phyloP scores from a whole-genome alignment of 805 yeast species.

The Candida ovalis region DNA sequence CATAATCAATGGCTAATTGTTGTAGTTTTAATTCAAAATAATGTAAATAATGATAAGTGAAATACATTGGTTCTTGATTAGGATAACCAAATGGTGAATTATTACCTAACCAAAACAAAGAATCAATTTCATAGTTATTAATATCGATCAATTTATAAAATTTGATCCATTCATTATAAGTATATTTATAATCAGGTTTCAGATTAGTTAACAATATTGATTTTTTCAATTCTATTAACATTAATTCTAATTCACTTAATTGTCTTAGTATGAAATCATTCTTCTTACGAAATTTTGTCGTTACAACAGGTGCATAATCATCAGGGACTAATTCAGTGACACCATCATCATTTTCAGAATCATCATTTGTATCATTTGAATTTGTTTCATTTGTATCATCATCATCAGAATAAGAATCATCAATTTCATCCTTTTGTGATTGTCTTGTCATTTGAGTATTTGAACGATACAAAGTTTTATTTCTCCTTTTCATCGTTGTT shows the following conservation, averaged over 20 bases:
- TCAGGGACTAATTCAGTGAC: too few species aligned
- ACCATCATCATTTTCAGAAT: too few species aligned
- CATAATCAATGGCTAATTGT: constrained; percentile 25
- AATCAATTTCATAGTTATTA: constrained; percentile 16
- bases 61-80: constrained; percentile 62
- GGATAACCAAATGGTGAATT: constrained; percentile 69
- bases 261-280: constrained; percentile 21
- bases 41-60: constrained; percentile 31
- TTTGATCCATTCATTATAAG: constrained; percentile 50
- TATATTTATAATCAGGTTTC: constrained; percentile 39
- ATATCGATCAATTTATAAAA: constrained; percentile 32
- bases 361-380: too few species aligned
- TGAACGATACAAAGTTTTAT: too few species aligned
- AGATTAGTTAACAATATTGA: constrained; percentile 34
- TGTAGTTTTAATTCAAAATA: constrained; percentile 24
- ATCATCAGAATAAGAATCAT: neutral
- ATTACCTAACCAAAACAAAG: constrained; percentile 60
- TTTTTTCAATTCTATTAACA: constrained; percentile 31
- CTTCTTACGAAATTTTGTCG: constrained; percentile 23
- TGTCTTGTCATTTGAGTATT: neutral
- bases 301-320: neutral
- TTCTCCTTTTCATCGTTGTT: neutral
- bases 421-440: neutral
- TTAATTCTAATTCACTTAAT: constrained; percentile 22
- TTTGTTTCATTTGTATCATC: neutral